Evolutionary conservation across 208 protist genomes (phyloP), one percentile per base, ranked within the genome.

Genomic region (Vickermania ingenoplastis): DNA sequence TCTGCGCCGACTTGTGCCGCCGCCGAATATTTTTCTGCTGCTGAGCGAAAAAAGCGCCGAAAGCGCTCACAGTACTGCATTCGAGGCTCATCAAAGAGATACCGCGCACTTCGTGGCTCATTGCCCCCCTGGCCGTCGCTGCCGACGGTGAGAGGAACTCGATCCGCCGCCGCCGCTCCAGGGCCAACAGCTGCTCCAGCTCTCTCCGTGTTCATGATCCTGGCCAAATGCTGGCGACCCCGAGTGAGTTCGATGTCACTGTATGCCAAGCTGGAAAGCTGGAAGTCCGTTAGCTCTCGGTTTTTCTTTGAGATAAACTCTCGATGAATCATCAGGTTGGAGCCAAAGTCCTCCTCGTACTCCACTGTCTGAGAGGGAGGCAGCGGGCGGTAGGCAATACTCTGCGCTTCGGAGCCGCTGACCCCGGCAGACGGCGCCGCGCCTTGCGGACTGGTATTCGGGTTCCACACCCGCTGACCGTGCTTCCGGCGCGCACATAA

Each of bases 11-110:
- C 11, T n/a, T 7, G 17, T n/a, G 36, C 7, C 36, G 36, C 36
- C 36, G 17, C 17, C 11, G 36, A 7, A 45, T 7, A 45, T 17
- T 45, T 45, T 25, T 54, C 23, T 28, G n/a, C n/a, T 21, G 50
- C 13, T 27, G 11, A 13, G 7, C 22, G 11, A 54, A 94, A 86
- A 52, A 86, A 91, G 17, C n/a, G 59, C 62, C 91, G 81, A 65
- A 94, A 94, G 24, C 83, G 81, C 56, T 94, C 87, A 60, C 83
- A 94, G 66, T 82, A 94, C 54, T 73, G 69, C 73, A 94, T 74
- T 26, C 87, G 81, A 14, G 30, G 61, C 59, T 94, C 81, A 49
- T 90, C 78, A 66, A 94, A 94, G 21, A 94, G 63, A 59, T 77
- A 94, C 5, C 87, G 81, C 31, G 87, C 87, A 59, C 77, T 86